phyloP scores from a whole-genome alignment of 2,329 filamentous ascomycete species.

The Pyrenophora seminiperda region DNA sequence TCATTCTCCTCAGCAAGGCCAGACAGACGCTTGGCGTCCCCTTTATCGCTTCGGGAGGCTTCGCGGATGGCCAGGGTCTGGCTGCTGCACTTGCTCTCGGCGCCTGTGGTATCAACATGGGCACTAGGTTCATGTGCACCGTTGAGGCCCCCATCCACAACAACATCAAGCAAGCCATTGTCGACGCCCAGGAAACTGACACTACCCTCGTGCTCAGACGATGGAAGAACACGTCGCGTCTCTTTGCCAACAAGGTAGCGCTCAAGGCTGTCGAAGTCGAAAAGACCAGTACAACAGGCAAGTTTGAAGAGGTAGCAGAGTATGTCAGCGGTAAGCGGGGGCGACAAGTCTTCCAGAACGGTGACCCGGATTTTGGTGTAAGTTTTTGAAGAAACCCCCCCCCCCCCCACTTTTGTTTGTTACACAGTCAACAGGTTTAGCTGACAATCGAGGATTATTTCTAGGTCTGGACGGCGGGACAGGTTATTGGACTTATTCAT shows the following conservation, averaged over 20 bases:
- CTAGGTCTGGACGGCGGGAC: conserved; percentile 96
- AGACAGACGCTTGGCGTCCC: conserved; percentile 82
- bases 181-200: conserved; percentile 85
- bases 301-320: conserved; percentile 87
- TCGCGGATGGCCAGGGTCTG: conserved; percentile 91
- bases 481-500: conserved; percentile 74
- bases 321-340: conserved; percentile 90
- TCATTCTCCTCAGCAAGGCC: conserved; percentile 83
- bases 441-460: too few species aligned
- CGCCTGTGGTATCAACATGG: conserved; percentile 97
- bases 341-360: conserved; percentile 87
- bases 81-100: conserved; percentile 89
- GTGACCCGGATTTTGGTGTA: conserved; percentile 81
- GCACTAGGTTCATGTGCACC: conserved; percentile 96
- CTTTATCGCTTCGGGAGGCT: conserved; percentile 95
- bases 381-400: too few species aligned
- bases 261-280: conserved; percentile 82
- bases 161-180: conserved; percentile 93
- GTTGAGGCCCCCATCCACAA: conserved; percentile 88
- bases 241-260: conserved; percentile 91
- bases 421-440: too few species aligned
- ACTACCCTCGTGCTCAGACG: conserved; percentile 85
- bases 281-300: conserved; percentile 77
- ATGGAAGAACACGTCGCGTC: conserved; percentile 89
- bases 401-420: too few species aligned